Percentiles rank a stretch among this genome's conserved stretches.
Conservation (phyloP, 2,329 filamentous ascomycete species). For the Sarocladiaceae sp. region DNA sequence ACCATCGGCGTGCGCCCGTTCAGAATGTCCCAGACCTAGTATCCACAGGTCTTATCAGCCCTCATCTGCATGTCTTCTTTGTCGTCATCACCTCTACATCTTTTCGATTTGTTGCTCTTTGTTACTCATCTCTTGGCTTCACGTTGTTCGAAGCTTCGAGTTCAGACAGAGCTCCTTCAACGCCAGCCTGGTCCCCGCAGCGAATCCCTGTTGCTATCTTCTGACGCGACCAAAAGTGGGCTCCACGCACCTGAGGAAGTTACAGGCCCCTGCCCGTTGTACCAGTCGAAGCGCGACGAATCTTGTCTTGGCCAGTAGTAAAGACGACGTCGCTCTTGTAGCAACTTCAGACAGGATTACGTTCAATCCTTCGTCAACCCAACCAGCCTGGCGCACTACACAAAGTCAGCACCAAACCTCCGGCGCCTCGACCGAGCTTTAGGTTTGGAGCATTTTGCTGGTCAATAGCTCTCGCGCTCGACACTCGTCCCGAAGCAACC, state of each 20-base stretch:
- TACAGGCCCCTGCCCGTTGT: background rate
- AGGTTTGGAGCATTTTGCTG: slow-evolving; percentile 6
- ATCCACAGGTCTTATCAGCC: too few relatives aligned
- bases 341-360: background rate
- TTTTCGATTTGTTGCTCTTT: background rate
- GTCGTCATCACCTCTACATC: background rate
- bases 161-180: background rate
- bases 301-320: background rate
- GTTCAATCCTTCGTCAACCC: background rate
- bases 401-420: background rate
- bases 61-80: too few relatives aligned
- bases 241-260: slow-evolving; percentile 8
- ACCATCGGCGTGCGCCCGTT: background rate
- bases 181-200: background rate
- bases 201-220: slow-evolving; percentile 2
- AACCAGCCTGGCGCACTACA: background rate
- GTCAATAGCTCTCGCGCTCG: slow-evolving; percentile 5
- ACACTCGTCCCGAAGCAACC: background rate
- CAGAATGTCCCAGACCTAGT: background rate
- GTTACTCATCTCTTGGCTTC: too few relatives aligned
- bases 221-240: background rate
- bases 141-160: background rate
- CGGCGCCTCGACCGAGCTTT: background rate
- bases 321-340: background rate
- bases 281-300: slow-evolving; percentile 1